Base-by-base conservation (phyloP, 208 protist species). In the Trypanosoma lewisi region DNA sequence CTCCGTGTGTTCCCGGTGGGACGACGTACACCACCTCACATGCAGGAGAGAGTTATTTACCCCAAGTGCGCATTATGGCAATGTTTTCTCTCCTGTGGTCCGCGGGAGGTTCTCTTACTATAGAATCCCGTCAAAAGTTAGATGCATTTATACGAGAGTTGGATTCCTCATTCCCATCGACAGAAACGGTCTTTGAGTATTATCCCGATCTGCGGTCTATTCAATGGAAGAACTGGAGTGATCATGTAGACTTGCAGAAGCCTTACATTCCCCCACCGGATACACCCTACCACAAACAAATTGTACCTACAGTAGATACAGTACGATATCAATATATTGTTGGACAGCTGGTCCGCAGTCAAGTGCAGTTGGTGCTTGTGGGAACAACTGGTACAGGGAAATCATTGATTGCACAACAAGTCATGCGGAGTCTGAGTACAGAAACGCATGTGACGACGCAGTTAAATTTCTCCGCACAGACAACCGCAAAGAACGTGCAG, bases 231-330 rank as follows among this genome's bases (percentile, higher is more conserved):
- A 77, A 80, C 58, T 99, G 97, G 97, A 83, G 97, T 36, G 96
- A 99, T 65, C 85, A 97, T 69, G 73, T 77, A 21, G 78, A 89
- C 60, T 72, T 95, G 66, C 87, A 94, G 67, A 80, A 83, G 66
- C 70, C 75, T 9, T 99, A 89, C 75, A 70, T 81, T 17, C 93
- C 94, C 8, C 55, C 80, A 27, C 59, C 89, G 7, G 85, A 87
- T 14, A 87, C 92, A 36, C 97, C 97, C 31, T 98, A 98, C 78
- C 93, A 98, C 81, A 73, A 79, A 54, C 87, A 98, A 64, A 92
- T 99, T 33, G 98, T 99, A 23, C 98, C 98, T 33, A 99, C 98
- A 31, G 89, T 99, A 17, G 97, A 99, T 71, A 99, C 98, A 47
- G 77, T 98, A 11, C 87, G 98, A 16, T 96, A 98, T 80, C 61